Evolutionary conservation across 1,284 basidiomycete species (phyloP), one percentile per base, ranked within the genome.

Genomic region (Trametes hirsuta): DNA sequence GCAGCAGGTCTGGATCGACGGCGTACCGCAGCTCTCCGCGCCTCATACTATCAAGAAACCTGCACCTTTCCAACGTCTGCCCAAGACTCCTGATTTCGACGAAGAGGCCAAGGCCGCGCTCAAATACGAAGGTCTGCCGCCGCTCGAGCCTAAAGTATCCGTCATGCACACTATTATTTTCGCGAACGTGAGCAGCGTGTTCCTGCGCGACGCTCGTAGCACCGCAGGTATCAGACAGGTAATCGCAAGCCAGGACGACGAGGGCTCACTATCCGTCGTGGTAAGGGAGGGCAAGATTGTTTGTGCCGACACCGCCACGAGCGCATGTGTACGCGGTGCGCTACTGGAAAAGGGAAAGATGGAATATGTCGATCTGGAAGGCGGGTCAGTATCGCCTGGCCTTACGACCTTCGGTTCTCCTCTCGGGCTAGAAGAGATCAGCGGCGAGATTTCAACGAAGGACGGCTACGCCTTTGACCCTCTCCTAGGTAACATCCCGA

Each of bases 1-100:
- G 68, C 89, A 79, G 42, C 88, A 90, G 74, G 88, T 90, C 24
- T 88, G 81, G 75, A 86, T 90, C 59, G 88, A 91, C 65, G 88
- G 88, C 6, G 84, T 90, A 46, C 67, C 84, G 5, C 88, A 91
- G 66, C 69, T 91, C 14, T 71, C 75, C 18, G 65, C 74, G 4
- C 79, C 86, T 0, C 72, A 77, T 61, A 60, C 74, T 9, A 68
- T 72, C 24, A 59, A 72, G 39, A 90, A 90, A 69, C 80, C 84
- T 1, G 45, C 59, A 5, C 49, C 69, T 1, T 76, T 79, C 59
- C 87, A 88, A 67, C 67, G 74, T 0, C 70, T 73, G 1, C 90
- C 88, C 0, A 64, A 73, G 10, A 83, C 82, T 1, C 89, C 89
- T 2, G 74, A 85, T 64, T 91, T 86, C 56, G 80, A 83, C 62